Percentiles rank a stretch among this genome's conserved stretches.
Evolutionary conservation across 1,284 basidiomycete species (phyloP).

Genomic region (Singerocomus rubriflavus): DNA sequence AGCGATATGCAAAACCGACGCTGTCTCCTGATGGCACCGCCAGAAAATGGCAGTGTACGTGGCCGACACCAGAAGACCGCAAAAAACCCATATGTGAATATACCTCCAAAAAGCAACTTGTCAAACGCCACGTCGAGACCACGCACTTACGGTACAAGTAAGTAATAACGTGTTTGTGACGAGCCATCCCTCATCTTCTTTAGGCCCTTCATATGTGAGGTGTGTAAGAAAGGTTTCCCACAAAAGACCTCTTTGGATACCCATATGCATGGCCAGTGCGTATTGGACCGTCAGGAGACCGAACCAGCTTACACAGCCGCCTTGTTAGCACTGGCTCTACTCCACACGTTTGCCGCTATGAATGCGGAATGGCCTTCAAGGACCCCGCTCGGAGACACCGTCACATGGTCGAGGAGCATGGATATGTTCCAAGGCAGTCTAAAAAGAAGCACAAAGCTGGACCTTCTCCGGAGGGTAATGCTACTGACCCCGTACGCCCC

Average conservation of each 20-base stretch:
- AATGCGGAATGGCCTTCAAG: slow-evolving; percentile 52
- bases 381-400: slow-evolving; percentile 62
- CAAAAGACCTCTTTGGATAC: slow-evolving; percentile 60
- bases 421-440: slow-evolving; percentile 46
- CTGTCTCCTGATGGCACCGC: slow-evolving; percentile 34
- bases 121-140: slow-evolving; percentile 65
- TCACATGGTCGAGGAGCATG: slow-evolving; percentile 54
- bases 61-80: slow-evolving; percentile 34
- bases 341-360: slow-evolving; percentile 53
- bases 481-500: slow-evolving; percentile 33
- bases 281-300: slow-evolving; percentile 7
- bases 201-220: slow-evolving; percentile 54
- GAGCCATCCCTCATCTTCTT: slow-evolving; percentile 13
- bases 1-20: slow-evolving; percentile 35
- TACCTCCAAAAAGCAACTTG: slow-evolving; percentile 58
- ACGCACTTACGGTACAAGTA: slow-evolving; percentile 61
- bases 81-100: slow-evolving; percentile 46
- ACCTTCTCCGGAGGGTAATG: slow-evolving; percentile 17
- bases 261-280: slow-evolving; percentile 62
- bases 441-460: slow-evolving; percentile 42
- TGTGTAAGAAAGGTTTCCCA: slow-evolving; percentile 55
- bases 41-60: slow-evolving; percentile 37
- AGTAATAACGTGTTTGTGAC: slow-evolving; percentile 23
- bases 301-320: slow-evolving; percentile 12
- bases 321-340: slow-evolving; percentile 48